Evolutionary conservation across 768 basidiomycete species (phyloP).

Genomic region (Russula virescens): DNA sequence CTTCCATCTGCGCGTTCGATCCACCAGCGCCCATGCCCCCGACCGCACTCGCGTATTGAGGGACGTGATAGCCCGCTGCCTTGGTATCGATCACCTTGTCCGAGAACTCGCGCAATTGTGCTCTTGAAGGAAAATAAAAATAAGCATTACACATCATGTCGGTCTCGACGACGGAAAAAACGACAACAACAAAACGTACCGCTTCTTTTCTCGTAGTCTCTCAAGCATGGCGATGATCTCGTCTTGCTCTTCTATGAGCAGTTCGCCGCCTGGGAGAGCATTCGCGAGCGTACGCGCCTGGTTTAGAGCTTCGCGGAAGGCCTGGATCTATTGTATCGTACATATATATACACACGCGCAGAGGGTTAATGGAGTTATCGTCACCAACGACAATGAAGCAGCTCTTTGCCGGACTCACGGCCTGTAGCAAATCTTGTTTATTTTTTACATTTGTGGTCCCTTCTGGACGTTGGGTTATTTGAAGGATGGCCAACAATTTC

Average conservation of each 20-base stretch:
- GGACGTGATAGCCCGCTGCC: slow-evolving; percentile 13
- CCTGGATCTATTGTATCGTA: slow-evolving; percentile 52
- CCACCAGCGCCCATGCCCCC: slow-evolving; percentile 2
- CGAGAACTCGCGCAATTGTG: slow-evolving; percentile 50
- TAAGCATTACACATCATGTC: too few relatives aligned
- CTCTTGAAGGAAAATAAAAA: slow-evolving; percentile 32
- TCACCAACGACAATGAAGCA: neutral
- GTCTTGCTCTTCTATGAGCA: slow-evolving; percentile 61
- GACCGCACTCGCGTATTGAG: neutral
- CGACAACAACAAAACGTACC: slow-evolving; percentile 36
- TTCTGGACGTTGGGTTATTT: slow-evolving; percentile 53
- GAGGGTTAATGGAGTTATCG: too few relatives aligned
- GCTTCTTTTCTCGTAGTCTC: slow-evolving; percentile 54
- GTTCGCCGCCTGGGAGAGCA: slow-evolving; percentile 65
- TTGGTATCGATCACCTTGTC: slow-evolving; percentile 36
- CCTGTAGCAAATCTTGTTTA: slow-evolving; percentile 61
- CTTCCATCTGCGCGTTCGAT: slow-evolving; percentile 47
- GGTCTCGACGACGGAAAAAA: too few relatives aligned
- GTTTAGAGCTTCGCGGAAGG: slow-evolving; percentile 53
- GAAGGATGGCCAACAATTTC: slow-evolving; percentile 55
- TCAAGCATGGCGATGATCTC: slow-evolving; percentile 67
- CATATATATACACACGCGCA: too few relatives aligned
- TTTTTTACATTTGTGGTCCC: slow-evolving; percentile 50
- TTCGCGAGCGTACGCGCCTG: slow-evolving; percentile 56
- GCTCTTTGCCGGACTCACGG: slow-evolving; percentile 35